These are phyloP conservation scores for Clonostachys chloroleuca DNA, from an alignment of 2,329 filamentous ascomycete genomes.

Conservation along the genomic window DNA sequence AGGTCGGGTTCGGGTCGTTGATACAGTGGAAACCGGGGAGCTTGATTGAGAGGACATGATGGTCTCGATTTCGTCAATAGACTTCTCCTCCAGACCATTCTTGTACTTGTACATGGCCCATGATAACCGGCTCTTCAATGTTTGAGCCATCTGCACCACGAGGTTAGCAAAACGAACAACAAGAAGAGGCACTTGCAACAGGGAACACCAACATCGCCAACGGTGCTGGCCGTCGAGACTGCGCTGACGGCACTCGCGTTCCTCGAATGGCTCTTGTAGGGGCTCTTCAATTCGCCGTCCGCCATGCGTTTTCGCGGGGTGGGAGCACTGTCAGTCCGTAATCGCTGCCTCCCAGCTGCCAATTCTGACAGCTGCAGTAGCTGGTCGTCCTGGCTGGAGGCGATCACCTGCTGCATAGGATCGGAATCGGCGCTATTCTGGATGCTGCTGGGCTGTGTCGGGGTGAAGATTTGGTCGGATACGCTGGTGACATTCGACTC, in stretches of 20 bases:
- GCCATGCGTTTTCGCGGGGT: conserved; percentile 68
- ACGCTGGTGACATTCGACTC: conserved; percentile 16
- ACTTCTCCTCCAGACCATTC: conserved; percentile 79
- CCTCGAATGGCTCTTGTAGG: conserved; percentile 57
- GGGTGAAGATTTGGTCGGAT: conserved; percentile 17
- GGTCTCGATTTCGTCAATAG: conserved; percentile 73
- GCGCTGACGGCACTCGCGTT: conserved; percentile 66
- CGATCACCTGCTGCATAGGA: conserved; percentile 1
- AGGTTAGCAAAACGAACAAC: background rate
- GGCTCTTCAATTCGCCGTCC: conserved; percentile 68
- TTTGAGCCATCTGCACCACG: conserved; percentile 61
- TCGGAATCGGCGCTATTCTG: conserved; percentile 10
- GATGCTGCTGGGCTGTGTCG: conserved; percentile 5
- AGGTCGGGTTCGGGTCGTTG: conserved; percentile 30
- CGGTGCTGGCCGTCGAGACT: conserved; percentile 59
- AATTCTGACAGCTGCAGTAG: conserved; percentile 54
- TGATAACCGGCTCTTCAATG: conserved; percentile 77
- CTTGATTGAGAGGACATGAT: conserved; percentile 63
- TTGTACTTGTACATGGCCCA: conserved; percentile 95
- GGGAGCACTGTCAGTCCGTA: conserved; percentile 25
- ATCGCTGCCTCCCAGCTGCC: conserved; percentile 47
- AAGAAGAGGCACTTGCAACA: background rate
- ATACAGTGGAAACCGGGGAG: conserved; percentile 57
- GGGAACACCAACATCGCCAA: conserved; percentile 65
- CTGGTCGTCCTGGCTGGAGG: conserved; percentile 50